Evolutionary conservation across 2,329 filamentous ascomycete species (phyloP).

Genomic region (Scorias spongiosa): DNA sequence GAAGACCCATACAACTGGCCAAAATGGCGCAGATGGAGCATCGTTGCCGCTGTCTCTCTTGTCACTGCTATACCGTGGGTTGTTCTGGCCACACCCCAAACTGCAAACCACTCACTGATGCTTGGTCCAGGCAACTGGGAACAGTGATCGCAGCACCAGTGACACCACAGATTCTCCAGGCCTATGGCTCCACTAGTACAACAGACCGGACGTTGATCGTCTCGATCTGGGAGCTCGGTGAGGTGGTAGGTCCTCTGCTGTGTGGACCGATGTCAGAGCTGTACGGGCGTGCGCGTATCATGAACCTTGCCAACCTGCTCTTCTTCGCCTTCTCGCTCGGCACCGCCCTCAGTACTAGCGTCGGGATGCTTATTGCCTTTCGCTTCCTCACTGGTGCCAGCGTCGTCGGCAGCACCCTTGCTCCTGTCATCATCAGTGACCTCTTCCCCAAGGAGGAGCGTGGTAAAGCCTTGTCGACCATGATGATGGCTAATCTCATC

Average conservation of each 20-base stretch:
- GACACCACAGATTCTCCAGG: conserved; percentile 44
- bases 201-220: conserved; percentile 49
- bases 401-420: conserved; percentile 23
- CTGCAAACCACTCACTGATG: no score
- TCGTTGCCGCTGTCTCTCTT: conserved; percentile 21
- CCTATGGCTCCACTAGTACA: conserved; percentile 40
- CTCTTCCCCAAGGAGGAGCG: conserved; percentile 27
- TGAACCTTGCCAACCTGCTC: conserved; percentile 14
- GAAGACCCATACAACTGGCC: conserved; percentile 23
- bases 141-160: conserved; percentile 53
- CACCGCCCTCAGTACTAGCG: conserved; percentile 12
- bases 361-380: conserved; percentile 15
- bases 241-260: conserved; percentile 28
- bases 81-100: no score
- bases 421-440: conserved; percentile 32
- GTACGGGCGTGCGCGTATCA: conserved; percentile 18
- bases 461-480: conserved; percentile 28
- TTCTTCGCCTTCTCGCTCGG: conserved; percentile 18
- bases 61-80: no score
- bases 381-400: conserved; percentile 18
- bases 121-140: no score
- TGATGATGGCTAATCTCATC: conserved; percentile 25
- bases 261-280: conserved; percentile 27
- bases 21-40: conserved; percentile 19
- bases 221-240: conserved; percentile 48